These are phyloP conservation scores for Mortierella sp. DNA, from an alignment of 371 early-diverging fungal species.

Conservation along the genomic window DNA sequence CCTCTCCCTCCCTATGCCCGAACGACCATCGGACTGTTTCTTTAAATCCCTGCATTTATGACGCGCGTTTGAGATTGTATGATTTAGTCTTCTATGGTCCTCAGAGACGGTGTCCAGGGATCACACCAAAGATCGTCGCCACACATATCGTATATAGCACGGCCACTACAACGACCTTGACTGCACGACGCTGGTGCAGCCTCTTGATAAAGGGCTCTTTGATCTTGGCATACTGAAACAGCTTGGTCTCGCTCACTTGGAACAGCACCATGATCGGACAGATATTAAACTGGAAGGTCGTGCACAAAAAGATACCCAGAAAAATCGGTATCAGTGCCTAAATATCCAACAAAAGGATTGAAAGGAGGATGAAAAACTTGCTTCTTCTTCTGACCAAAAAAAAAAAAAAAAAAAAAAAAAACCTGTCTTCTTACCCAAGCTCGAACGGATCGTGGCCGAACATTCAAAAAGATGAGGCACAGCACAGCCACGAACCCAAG, in stretches of 20 bases:
- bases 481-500: conserved; percentile 64
- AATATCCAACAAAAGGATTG: neutral
- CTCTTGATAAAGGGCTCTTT: conserved; percentile 30
- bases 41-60: too few relatives aligned
- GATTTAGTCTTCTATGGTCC: neutral
- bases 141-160: conserved; percentile 33
- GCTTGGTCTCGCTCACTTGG: conserved; percentile 34
- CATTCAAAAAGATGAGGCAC: conserved; percentile 67
- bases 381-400: neutral
- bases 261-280: conserved; percentile 33
- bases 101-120: conserved; percentile 34
- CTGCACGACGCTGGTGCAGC: conserved; percentile 24
- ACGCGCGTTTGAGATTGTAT: neutral
- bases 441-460: conserved; percentile 60
- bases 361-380: neutral
- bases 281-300: conserved; percentile 44
- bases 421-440: conserved; percentile 60
- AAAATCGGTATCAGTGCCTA: conserved; percentile 55
- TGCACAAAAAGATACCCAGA: conserved; percentile 35
- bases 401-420: conserved; percentile 4
- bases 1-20: too few relatives aligned
- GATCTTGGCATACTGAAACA: conserved; percentile 40
- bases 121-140: conserved; percentile 23
- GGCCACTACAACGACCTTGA: conserved; percentile 28
- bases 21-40: too few relatives aligned